Conservation (phyloP, 176 grass and related monocot genomes). For the Oryza rufipogon region DNA sequence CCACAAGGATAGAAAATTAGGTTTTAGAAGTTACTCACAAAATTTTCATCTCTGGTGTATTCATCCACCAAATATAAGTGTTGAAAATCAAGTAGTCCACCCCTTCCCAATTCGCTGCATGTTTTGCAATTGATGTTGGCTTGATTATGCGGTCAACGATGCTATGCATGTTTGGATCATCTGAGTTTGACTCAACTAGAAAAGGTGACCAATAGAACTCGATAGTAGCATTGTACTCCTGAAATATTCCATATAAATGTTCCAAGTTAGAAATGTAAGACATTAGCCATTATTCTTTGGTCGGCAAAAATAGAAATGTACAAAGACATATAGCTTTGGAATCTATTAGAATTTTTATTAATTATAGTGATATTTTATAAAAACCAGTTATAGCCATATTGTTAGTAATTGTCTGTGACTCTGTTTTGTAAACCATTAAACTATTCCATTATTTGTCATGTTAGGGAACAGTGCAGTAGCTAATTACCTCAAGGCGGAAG, state of each 20-base stretch:
- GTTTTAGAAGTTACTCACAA: slow-evolving; percentile 53
- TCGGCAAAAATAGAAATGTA: neutral
- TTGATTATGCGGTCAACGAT: slow-evolving; percentile 65
- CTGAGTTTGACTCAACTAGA: slow-evolving; percentile 82
- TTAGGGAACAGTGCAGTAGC: neutral
- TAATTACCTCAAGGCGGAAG: slow-evolving; percentile 60
- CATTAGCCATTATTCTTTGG: neutral
- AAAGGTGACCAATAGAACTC: slow-evolving; percentile 91
- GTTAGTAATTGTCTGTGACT: neutral
- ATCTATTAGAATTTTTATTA: slow-evolving; percentile 6
- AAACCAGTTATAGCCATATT: slow-evolving; percentile 17
- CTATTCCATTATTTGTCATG: neutral
- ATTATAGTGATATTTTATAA: neutral
- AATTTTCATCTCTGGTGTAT: slow-evolving; percentile 67
- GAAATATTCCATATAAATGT: slow-evolving; percentile 36
- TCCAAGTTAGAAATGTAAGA: neutral
- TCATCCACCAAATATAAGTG: slow-evolving; percentile 92
- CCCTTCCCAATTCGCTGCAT: slow-evolving; percentile 67
- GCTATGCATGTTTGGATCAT: slow-evolving; percentile 73
- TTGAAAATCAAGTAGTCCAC: slow-evolving; percentile 81
- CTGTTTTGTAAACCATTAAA: neutral
- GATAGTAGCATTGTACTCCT: slow-evolving; percentile 83
- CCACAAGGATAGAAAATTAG: slow-evolving; percentile 4
- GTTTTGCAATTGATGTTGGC: slow-evolving; percentile 58
- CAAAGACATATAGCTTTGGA: slow-evolving; percentile 6